A percentile compares a stretch with the other conserved stretches of the same genome.
Evolutionary conservation across 2,329 filamentous ascomycete genomes (phyloP).

Genomic region (Cadophora malorum): DNA sequence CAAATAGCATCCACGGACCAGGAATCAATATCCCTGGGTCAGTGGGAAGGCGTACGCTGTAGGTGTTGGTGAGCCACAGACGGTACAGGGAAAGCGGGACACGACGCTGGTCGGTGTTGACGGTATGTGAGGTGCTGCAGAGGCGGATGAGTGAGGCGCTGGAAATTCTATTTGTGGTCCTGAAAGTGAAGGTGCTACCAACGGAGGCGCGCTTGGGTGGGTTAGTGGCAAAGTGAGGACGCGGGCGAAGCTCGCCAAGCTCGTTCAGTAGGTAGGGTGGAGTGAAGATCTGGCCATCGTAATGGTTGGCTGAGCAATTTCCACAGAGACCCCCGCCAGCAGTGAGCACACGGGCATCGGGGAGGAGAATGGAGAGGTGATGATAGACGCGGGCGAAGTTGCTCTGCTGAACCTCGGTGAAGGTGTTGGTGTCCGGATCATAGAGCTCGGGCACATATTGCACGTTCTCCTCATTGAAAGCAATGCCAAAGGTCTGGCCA

Average conservation of each 20-base stretch:
- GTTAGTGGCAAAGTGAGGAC: background rate
- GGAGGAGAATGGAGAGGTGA: slow-evolving; percentile 54
- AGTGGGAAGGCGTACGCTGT: slow-evolving; percentile 50
- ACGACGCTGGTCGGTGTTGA: slow-evolving; percentile 64
- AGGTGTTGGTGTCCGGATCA: slow-evolving; percentile 51
- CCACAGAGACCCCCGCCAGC: slow-evolving; percentile 57
- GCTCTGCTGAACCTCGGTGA: slow-evolving; percentile 35
- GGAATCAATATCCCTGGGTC: slow-evolving; percentile 58
- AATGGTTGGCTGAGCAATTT: slow-evolving; percentile 52
- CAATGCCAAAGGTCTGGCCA: slow-evolving; percentile 51
- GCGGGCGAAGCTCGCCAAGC: slow-evolving; percentile 47
- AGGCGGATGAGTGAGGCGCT: slow-evolving; percentile 3
- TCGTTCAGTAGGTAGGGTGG: slow-evolving; percentile 61
- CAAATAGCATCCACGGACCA: slow-evolving; percentile 62
- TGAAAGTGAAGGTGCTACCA: background rate
- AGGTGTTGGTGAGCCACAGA: slow-evolving; percentile 43
- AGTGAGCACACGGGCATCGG: slow-evolving; percentile 56
- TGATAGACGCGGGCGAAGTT: slow-evolving; percentile 49
- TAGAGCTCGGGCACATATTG: slow-evolving; percentile 54
- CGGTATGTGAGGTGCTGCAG: slow-evolving; percentile 55
- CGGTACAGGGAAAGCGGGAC: slow-evolving; percentile 53
- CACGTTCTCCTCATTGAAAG: slow-evolving; percentile 53
- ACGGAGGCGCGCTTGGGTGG: background rate
- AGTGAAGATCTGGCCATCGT: slow-evolving; percentile 60
- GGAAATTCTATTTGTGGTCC: background rate